Percentiles rank a stretch among this genome's conserved stretches.
These are phyloP conservation scores for Zizania latifolia DNA, from an alignment of 176 grass and related monocot genomes.

Conservation along the genomic window DNA sequence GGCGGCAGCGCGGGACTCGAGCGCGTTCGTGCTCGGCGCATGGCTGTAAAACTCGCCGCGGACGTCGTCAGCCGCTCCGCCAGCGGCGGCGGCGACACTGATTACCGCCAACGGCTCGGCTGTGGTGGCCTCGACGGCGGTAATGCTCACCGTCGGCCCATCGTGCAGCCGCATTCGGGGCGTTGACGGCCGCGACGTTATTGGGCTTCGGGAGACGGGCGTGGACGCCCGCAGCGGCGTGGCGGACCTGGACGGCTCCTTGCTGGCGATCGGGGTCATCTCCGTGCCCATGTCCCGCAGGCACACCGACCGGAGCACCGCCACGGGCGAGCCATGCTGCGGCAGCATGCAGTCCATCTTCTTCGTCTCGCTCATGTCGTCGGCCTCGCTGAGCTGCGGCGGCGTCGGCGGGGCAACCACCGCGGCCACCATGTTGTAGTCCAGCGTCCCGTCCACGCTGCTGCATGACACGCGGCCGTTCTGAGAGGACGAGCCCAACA, in stretches of 20 bases:
- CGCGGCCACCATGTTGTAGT: slow-evolving; percentile 40
- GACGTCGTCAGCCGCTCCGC: slow-evolving; percentile 10
- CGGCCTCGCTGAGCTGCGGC: not conserved
- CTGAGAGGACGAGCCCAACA: slow-evolving; percentile 60
- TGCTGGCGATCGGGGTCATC: slow-evolving; percentile 98
- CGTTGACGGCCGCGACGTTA: slow-evolving; percentile 67
- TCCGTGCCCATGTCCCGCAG: slow-evolving; percentile 94
- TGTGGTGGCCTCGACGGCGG: not conserved
- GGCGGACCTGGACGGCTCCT: slow-evolving; percentile 85
- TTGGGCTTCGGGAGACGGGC: slow-evolving; percentile 65
- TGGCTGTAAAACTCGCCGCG: not conserved
- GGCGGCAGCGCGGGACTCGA: slow-evolving; percentile 64
- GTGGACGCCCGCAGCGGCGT: slow-evolving; percentile 72
- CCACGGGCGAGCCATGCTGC: slow-evolving; percentile 21
- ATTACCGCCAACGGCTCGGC: not conserved
- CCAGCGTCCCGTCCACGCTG: slow-evolving; percentile 69
- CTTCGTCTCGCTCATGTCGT: slow-evolving; percentile 75
- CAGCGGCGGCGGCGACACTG: not conserved
- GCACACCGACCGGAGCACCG: slow-evolving; percentile 47
- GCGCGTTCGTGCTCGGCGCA: slow-evolving; percentile 18
- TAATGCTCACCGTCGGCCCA: not conserved
- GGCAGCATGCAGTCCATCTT: slow-evolving; percentile 57
- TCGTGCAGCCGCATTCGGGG: slow-evolving; percentile 41
- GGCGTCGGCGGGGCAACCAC: slow-evolving; percentile 6
- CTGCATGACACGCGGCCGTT: slow-evolving; percentile 82